These are phyloP conservation scores for Mrakia gelida DNA, from an alignment of 768 basidiomycete species.

Conservation along the genomic window DNA sequence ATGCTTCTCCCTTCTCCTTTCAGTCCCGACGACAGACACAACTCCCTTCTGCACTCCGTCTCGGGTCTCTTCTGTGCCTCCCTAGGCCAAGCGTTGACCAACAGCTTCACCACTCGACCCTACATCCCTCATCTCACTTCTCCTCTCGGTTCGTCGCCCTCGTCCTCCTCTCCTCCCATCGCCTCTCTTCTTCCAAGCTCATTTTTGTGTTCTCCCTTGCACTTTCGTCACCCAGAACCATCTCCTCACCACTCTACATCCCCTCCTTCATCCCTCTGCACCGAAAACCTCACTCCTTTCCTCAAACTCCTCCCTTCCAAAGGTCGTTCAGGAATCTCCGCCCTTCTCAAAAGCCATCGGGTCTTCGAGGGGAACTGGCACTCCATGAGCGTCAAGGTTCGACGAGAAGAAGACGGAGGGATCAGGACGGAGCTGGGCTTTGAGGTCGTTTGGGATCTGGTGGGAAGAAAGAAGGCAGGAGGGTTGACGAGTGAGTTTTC, in stretches of 20 bases:
- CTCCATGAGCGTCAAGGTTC: slow-evolving; percentile 73
- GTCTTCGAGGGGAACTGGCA: slow-evolving; percentile 92
- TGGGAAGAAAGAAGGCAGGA: slow-evolving; percentile 43
- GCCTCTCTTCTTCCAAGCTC: neutral
- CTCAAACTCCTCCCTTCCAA: slow-evolving; percentile 92
- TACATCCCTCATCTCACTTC: slow-evolving; percentile 24
- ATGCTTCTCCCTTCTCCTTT: neutral
- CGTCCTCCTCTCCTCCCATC: neutral
- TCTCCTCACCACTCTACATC: slow-evolving; percentile 29
- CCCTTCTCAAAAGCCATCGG: slow-evolving; percentile 74
- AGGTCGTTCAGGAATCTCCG: slow-evolving; percentile 74
- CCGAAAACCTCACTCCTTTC: slow-evolving; percentile 95
- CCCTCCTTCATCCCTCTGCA: slow-evolving; percentile 80
- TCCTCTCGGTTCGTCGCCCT: slow-evolving; percentile 12
- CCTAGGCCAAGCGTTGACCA: slow-evolving; percentile 67
- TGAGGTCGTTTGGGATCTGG: slow-evolving; percentile 74
- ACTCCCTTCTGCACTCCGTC: slow-evolving; percentile 76
- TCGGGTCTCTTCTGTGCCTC: slow-evolving; percentile 94
- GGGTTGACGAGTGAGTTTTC: slow-evolving; percentile 32
- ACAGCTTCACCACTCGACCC: slow-evolving; percentile 36
- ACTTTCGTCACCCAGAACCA: neutral
- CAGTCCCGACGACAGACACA: slow-evolving; percentile 75
- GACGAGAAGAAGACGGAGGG: slow-evolving; percentile 53
- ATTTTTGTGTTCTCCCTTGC: neutral
- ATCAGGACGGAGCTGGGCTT: slow-evolving; percentile 64